phyloP scores from a whole-genome alignment of 2,329 filamentous ascomycete genomes.

The Pochonia chlamydosporia region DNA sequence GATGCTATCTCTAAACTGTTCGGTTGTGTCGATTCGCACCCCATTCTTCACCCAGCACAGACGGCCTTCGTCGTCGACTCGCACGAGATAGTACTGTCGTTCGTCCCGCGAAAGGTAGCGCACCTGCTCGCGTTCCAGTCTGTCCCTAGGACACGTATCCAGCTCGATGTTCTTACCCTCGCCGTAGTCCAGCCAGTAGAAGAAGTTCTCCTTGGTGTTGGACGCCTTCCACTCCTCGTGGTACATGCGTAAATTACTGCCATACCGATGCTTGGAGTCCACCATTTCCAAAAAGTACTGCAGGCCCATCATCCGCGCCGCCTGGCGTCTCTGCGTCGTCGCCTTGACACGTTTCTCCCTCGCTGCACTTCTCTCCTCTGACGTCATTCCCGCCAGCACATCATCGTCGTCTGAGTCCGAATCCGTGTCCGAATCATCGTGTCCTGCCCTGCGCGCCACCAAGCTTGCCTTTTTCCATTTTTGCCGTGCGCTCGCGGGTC shows the following conservation, averaged over 20 bases:
- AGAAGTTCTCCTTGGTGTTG: conserved; percentile 80
- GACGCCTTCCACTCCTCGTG: conserved; percentile 78
- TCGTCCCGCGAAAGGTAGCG: conserved; percentile 81
- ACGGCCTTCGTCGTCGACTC: conserved; percentile 65
- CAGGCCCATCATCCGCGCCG: conserved; percentile 74
- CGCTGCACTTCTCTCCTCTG: conserved; percentile 31
- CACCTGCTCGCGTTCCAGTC: conserved; percentile 72
- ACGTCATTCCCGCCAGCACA: conserved; percentile 26
- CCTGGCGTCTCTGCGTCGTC: conserved; percentile 54
- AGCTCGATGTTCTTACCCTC: conserved; percentile 67
- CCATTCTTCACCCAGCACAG: conserved; percentile 87
- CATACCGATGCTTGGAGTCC: conserved; percentile 81
- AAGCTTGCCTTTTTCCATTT: conserved; percentile 72
- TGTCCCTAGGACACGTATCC: conserved; percentile 64
- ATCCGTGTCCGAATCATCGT: conserved; percentile 52
- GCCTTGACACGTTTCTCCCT: conserved; percentile 39
- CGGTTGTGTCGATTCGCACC: conserved; percentile 68
- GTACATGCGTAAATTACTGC: conserved; percentile 73
- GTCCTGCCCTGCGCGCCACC: conserved; percentile 66
- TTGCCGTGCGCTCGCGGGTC: conserved; percentile 42
- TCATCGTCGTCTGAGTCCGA: conserved; percentile 36
- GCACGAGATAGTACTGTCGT: conserved; percentile 72
- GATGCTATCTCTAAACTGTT: conserved; percentile 71
- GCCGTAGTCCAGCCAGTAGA: conserved; percentile 87
- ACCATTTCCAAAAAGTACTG: conserved; percentile 86